Evolutionary conservation across 257 asterid genomes (phyloP), one percentile per base, ranked within the genome.

Genomic region (Avicennia marina): DNA sequence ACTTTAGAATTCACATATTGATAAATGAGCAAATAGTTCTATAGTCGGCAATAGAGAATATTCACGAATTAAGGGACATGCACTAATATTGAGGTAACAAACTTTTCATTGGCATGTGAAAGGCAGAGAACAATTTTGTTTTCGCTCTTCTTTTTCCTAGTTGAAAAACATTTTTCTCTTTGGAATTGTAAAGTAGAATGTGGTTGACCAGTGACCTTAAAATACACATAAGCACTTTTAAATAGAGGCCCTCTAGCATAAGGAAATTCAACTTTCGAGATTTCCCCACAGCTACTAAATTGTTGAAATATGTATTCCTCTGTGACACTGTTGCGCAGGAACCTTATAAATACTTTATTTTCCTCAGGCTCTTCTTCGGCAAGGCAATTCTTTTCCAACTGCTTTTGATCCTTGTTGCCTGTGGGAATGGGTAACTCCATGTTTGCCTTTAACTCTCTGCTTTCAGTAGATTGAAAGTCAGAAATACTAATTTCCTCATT

Each of bases 321-420:
- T 7, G 20, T 19, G 8, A 19, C 18, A 7, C 1, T 0, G 19
- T 7, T 17, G 5, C 1, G 33, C 60, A 84, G 42, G 65, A 84
- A 81, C 62, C 66, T 76, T 52, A 84, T 67, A 13, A 72, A 39
- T 31, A 64, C 75, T 76, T 57, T 74, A 57, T 75, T 58, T 61
- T 69, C 59, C 56, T 52, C 60, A 12, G 74, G 22, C 58, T 38
- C 60, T 45, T 67, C 34, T 52, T 29, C 29, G 61, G 56, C 18
- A 20, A 65, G 11, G 33, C 38, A 2, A 24, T 72, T 45, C 18
- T 39, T 27, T 50, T 51, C 41, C 45, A 32, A 43, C 62, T 63
- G 71, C 60, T 47, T 60, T 19, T 53, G 50, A 25, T 69, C 69
- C 34, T 63, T 41, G 12, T 50, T 56, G 53, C 64, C 49, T 43